Base-by-base conservation (phyloP, 768 basidiomycete species). In the Cubamyces lactineus region DNA sequence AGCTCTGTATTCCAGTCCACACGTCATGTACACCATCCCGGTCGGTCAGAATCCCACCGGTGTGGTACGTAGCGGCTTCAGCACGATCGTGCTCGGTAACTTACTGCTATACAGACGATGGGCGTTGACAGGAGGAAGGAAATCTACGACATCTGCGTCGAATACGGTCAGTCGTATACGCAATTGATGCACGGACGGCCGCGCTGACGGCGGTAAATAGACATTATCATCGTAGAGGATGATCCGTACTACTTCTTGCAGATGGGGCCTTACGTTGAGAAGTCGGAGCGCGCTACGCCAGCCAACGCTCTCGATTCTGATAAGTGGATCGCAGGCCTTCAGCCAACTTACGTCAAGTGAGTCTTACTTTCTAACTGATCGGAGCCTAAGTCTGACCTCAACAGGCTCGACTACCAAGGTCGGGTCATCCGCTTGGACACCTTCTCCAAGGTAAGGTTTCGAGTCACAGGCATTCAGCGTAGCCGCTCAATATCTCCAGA, bases 31-130 rank as follows among this genome's bases (percentile, higher is more conserved):
- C 71, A 88, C 85, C 4, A 79, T 92, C 13, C 89, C 91, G 0
- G 80, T 91, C n/a, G 91, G 90, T 26, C 91, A 94, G 75, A 94
- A 94, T 72, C 93, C 92, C 5, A 88, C 86, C 5, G 92, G 92
- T 19, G 76, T 82, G 23, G 87, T 88, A 61, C 75, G 85, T 76
- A 15, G 15, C 17, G 17, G 53, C 11, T 5, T 26, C 7, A 47
- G 13, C 28, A 13, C 41, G 21, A 28, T 16, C 5, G 48, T 9
- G n/a, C 24, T 4, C 38, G 15, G 34, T 56, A 38, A 45, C 52
- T n/a, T 41, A 57, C 28, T 40, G 11, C 9, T 40, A 55, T 26
- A 9, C 66, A 89, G 80, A 89, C 87, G 0, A 88, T 89, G 84
- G 74, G 78, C 11, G 68, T 72, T 1, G 71, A 79, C 57, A 78